A percentile compares a stretch with the other conserved stretches of the same genome.
These are phyloP conservation scores for Colletotrichum sp. DNA, from an alignment of 2,329 filamentous ascomycete species.

Conservation along the genomic window DNA sequence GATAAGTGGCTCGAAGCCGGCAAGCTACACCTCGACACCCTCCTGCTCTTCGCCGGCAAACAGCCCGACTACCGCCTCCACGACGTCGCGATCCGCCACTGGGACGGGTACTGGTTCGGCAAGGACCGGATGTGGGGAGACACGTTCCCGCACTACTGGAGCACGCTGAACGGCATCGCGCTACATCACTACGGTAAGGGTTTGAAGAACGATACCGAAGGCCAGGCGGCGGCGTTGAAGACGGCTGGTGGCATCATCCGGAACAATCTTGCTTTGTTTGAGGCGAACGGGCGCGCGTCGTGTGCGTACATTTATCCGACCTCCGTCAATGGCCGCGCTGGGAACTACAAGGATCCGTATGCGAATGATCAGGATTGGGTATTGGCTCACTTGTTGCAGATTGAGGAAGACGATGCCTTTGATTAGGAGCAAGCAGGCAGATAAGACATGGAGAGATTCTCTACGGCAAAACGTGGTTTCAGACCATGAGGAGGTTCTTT, in stretches of 20 bases:
- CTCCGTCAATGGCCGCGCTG: neutral
- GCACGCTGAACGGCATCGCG: conserved; percentile 4
- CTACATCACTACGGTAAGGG: conserved; percentile 5
- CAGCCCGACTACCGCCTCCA: conserved; percentile 15
- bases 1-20: conserved; percentile 34
- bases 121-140: conserved; percentile 14
- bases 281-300: neutral
- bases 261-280: conserved; percentile 5
- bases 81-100: conserved; percentile 12
- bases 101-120: conserved; percentile 19
- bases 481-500: neutral
- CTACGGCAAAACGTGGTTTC: neutral
- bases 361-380: conserved; percentile 17
- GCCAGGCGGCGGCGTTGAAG: neutral
- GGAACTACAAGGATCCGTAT: conserved; percentile 10
- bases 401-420: neutral
- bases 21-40: neutral
- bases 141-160: conserved; percentile 16
- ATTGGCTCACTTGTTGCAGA: conserved; percentile 6
- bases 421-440: neutral
- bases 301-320: conserved; percentile 16
- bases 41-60: conserved; percentile 5
- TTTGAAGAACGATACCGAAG: neutral
- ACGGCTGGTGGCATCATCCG: neutral
- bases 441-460: neutral